Evolutionary conservation across 192 early-diverging fungal species (phyloP).

Genomic region (Funneliformis mosseae): DNA sequence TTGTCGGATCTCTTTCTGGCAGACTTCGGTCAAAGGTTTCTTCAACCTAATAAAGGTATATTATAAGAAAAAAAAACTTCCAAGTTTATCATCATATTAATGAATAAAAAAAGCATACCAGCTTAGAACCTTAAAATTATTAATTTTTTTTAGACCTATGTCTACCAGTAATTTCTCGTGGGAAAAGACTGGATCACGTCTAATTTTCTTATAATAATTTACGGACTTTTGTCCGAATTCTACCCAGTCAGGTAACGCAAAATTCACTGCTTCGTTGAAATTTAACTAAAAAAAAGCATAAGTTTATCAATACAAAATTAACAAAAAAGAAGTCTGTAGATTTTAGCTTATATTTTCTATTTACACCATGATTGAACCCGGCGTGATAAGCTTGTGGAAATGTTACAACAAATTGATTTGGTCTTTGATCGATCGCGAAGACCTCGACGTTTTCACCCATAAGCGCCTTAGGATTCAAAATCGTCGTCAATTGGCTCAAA

Average conservation of each 20-base stretch:
- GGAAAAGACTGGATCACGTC: slow-evolving; percentile 86
- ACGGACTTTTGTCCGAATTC: slow-evolving; percentile 80
- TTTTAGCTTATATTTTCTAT: slow-evolving; percentile 1
- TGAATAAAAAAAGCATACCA: not conserved
- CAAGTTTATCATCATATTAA: not conserved
- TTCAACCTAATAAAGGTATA: slow-evolving; percentile 33
- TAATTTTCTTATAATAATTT: slow-evolving; percentile 76
- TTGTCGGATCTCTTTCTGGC: not conserved
- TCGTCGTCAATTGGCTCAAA: slow-evolving; percentile 91
- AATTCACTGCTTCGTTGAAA: slow-evolving; percentile 96
- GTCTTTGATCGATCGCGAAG: slow-evolving; percentile 80
- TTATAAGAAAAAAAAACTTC: not conserved
- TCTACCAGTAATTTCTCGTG: slow-evolving; percentile 90
- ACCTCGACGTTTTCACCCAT: slow-evolving; percentile 75
- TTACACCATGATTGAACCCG: slow-evolving; percentile 95
- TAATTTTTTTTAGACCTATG: slow-evolving; percentile 48
- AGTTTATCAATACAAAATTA: slow-evolving; percentile 3
- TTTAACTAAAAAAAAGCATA: slow-evolving; percentile 66
- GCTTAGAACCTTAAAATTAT: not conserved
- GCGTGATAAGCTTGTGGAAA: slow-evolving; percentile 95
- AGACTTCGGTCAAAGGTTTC: slow-evolving; percentile 38
- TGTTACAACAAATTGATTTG: slow-evolving; percentile 93
- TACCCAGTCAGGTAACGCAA: slow-evolving; percentile 92
- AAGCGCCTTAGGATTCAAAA: slow-evolving; percentile 80
- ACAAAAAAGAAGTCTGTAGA: not conserved